Base-by-base conservation (phyloP, 768 basidiomycete genomes). In the Pleurotus platypus region DNA sequence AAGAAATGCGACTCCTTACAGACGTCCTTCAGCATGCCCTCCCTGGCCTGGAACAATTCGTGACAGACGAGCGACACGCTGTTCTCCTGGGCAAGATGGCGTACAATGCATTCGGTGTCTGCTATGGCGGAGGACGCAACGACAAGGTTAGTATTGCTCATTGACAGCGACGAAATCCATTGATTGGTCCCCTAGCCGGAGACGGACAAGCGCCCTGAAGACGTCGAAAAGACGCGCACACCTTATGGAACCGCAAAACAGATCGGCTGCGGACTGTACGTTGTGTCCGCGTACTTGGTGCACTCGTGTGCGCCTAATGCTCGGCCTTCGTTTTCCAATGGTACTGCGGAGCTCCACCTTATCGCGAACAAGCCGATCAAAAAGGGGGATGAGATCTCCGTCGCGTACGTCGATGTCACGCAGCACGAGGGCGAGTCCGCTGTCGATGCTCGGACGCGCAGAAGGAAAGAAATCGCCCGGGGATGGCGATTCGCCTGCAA, bases 401-500 rank as follows among this genome's bases (percentile, higher is more conserved):
- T 92, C 54, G 83, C 92, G 1, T 94, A 81, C 63, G 87, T 91
- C 50, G 88, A 92, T 61, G 82, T 86, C 61, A 71, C 72, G 0
- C 81, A 82, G 64, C 81, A 75, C 57, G 66, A 74, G 1, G 81
- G 65, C 24, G 89, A 90, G 70, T 75, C 76, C 35, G 60, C 66
- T 8, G 67, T 71, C 2, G 84, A 86, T 26, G 82, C 84, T 51
- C 77, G 88, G 56, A 76, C 83, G 56, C 78, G 87, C 45, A 75
- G 91, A 60, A 80, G 92, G 30, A 75, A 78, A 62, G 89, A 91
- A 73, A 79, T 94, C 38, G 89, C 82, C 20, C 79, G 87, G 43
- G 91, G 92, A 35, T 94, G 92, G 92, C 77, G 79, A 57, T 92
- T 93, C 67, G 83, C 88, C 9, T 94, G 92, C 65, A 69, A 73